A percentile compares a stretch with the other conserved stretches of the same genome.
These are phyloP conservation scores for Cronartium ribicola DNA, from an alignment of 1,284 basidiomycete species.

Conservation along the genomic window DNA sequence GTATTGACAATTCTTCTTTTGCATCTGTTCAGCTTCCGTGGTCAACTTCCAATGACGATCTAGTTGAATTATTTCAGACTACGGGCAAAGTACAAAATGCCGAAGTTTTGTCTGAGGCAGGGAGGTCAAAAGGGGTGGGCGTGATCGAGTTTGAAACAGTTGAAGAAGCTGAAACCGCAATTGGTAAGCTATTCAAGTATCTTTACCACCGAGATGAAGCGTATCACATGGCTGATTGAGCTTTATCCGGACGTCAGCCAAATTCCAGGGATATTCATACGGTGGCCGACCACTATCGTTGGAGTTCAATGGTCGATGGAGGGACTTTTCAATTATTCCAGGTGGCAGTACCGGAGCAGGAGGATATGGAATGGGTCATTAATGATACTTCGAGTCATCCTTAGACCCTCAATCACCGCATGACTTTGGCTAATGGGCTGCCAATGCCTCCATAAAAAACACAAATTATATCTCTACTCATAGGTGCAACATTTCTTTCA, in stretches of 20 bases:
- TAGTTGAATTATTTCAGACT: constrained; percentile 96
- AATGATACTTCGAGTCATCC: no score
- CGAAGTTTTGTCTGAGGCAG: constrained; percentile 84
- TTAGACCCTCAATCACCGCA: no score
- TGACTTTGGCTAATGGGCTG: no score
- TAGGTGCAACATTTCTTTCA: no score
- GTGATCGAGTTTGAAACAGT: constrained; percentile 90
- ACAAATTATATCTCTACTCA: no score
- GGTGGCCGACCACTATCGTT: constrained; percentile 45
- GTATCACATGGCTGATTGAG: neutral
- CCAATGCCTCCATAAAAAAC: no score
- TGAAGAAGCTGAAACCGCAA: constrained; percentile 84
- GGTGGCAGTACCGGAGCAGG: neutral
- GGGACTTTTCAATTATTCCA: constrained; percentile 37
- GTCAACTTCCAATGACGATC: constrained; percentile 98
- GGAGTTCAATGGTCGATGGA: constrained; percentile 44
- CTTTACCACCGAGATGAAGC: neutral
- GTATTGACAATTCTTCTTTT: neutral
- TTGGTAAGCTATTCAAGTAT: constrained; percentile 55
- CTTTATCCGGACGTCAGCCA: constrained; percentile 23
- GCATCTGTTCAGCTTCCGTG: constrained; percentile 69
- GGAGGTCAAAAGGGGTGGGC: constrained; percentile 82
- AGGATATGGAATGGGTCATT: neutral
- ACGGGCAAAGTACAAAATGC: constrained; percentile 90
- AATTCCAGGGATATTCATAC: constrained; percentile 48